Evolutionary conservation across 768 basidiomycete species (phyloP).

Genomic region (Tulasnella sp.): DNA sequence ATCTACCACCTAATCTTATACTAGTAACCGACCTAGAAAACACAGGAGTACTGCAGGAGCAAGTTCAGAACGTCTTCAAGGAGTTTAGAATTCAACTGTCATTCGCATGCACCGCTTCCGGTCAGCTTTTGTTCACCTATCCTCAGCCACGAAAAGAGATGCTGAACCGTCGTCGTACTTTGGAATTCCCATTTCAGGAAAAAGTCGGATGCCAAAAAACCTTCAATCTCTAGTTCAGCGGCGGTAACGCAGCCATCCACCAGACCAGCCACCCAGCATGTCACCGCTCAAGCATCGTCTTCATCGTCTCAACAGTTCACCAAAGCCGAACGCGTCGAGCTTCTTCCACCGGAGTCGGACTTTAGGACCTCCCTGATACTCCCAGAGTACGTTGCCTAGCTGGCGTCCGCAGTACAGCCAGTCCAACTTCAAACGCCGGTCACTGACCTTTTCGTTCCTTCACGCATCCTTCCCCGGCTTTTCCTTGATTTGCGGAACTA

Average conservation of each 20-base stretch:
- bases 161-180: not conserved
- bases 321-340: conserved; percentile 38
- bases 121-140: not conserved
- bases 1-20: not conserved
- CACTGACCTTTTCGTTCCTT: not conserved
- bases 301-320: conserved; percentile 24
- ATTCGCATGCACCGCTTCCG: conserved; percentile 15
- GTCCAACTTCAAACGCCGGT: not conserved
- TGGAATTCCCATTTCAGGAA: conserved; percentile 41
- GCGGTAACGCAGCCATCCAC: conserved; percentile 26
- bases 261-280: conserved; percentile 11
- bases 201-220: conserved; percentile 64
- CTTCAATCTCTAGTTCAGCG: conserved; percentile 2
- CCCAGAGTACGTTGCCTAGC: conserved; percentile 55
- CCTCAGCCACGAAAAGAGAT: no score
- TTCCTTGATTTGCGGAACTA: not conserved
- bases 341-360: conserved; percentile 60
- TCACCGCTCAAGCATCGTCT: conserved; percentile 27
- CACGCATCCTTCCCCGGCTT: not conserved
- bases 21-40: not conserved
- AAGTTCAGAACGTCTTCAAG: not conserved
- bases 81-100: not conserved
- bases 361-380: conserved; percentile 83
- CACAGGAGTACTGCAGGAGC: not conserved
- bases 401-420: conserved; percentile 9